Conservation (phyloP, 148 eudicot genomes). For the Rhododendron griersonianum region DNA sequence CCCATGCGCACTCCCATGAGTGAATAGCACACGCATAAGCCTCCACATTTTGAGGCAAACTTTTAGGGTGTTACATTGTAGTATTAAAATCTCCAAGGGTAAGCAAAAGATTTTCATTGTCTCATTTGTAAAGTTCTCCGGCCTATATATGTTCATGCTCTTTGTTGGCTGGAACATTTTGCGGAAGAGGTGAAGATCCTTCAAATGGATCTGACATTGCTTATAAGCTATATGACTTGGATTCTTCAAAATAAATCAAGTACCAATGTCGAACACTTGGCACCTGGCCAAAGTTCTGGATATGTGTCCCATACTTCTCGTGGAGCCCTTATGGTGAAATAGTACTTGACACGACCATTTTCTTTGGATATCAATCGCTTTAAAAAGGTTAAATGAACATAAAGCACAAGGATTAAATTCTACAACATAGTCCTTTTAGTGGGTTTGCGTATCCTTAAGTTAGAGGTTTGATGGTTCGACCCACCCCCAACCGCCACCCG, state of each 20-base stretch:
- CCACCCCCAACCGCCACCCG: background rate
- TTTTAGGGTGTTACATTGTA: background rate
- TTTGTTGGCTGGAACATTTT: background rate
- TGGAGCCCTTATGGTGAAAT: background rate
- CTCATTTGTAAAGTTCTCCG: background rate
- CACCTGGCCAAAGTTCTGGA: background rate
- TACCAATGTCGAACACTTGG: background rate
- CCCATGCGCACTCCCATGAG: background rate
- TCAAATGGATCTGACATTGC: background rate
- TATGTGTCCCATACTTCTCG: background rate
- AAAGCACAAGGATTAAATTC: background rate
- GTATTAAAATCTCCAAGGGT: background rate
- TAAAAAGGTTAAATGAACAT: background rate
- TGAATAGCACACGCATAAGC: background rate
- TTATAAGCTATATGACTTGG: background rate
- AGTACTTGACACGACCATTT: background rate
- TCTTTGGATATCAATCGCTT: background rate
- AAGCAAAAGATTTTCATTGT: background rate
- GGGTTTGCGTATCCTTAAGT: background rate
- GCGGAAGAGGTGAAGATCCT: background rate
- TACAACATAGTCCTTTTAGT: background rate
- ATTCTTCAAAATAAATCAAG: background rate
- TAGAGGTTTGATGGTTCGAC: background rate
- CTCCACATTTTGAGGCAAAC: background rate
- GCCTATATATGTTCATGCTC: background rate